A percentile compares a stretch with the other conserved stretches of the same genome.
These are phyloP conservation scores for Hyaloraphidium curvatum DNA, from an alignment of 192 early-diverging fungal species.

Conservation along the genomic window DNA sequence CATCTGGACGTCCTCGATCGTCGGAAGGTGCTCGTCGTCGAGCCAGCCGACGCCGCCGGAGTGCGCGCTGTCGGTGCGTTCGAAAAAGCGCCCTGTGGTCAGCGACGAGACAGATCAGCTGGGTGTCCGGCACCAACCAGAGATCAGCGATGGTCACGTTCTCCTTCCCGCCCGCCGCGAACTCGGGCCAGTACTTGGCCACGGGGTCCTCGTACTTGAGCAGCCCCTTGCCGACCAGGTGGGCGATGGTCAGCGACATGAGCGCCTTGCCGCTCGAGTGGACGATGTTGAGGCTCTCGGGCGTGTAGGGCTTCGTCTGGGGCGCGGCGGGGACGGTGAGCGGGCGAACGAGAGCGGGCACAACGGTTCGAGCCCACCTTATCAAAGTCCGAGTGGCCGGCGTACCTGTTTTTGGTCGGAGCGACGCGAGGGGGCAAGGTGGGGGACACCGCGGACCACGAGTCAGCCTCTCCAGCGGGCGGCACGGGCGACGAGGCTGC, in stretches of 20 bases:
- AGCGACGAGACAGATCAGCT: not conserved
- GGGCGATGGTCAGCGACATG: not conserved
- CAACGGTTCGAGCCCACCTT: too few species aligned
- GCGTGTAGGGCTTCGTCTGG: constrained; percentile 2
- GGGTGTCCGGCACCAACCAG: constrained; percentile 9
- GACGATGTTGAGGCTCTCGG: not conserved
- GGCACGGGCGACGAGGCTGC: too few species aligned
- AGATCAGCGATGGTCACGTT: not conserved
- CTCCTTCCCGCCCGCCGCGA: not conserved
- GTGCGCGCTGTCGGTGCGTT: constrained; percentile 18
- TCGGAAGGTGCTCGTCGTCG: constrained; percentile 19
- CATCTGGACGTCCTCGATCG: constrained; percentile 21
- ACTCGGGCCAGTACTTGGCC: constrained; percentile 3
- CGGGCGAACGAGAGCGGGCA: too few species aligned
- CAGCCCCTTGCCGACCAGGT: not conserved
- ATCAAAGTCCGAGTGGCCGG: too few species aligned
- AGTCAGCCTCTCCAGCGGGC: too few species aligned
- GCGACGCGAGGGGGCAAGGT: too few species aligned
- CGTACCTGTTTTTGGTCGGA: too few species aligned
- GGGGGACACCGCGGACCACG: too few species aligned
- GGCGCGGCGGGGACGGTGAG: too few species aligned
- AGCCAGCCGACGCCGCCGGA: constrained; percentile 41
- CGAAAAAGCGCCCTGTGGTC: too few species aligned
- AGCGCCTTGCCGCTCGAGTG: not conserved
- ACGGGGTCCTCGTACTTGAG: not conserved